Evolutionary conservation across 495 filamentous ascomycete genomes (phyloP).

Genomic region (Annulohypoxylon stygium): DNA sequence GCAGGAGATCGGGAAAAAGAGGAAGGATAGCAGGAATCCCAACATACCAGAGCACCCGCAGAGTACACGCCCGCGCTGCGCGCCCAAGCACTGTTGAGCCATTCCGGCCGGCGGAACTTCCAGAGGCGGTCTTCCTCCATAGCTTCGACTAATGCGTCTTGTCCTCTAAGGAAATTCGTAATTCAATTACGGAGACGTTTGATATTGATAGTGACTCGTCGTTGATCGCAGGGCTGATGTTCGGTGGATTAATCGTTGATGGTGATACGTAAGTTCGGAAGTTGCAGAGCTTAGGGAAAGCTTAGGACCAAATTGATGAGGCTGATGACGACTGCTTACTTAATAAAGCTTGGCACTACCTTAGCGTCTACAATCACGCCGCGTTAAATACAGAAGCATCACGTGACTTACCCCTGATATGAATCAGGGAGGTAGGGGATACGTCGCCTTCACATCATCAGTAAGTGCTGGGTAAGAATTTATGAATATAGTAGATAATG

Average conservation of each 20-base stretch:
- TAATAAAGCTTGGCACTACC: conserved; percentile 18
- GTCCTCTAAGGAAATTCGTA: neutral
- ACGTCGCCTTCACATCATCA: conserved; percentile 1
- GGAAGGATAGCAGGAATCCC: neutral
- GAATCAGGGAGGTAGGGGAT: neutral
- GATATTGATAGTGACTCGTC: neutral
- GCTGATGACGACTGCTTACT: conserved; percentile 37
- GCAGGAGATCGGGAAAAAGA: neutral
- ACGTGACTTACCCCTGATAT: conserved; percentile 13
- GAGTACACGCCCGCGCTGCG: conserved; percentile 85
- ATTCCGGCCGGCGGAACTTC: conserved; percentile 84
- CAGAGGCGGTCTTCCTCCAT: conserved; percentile 78
- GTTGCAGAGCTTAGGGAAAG: conserved; percentile 16
- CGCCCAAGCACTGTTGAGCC: conserved; percentile 88
- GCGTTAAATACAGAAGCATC: neutral
- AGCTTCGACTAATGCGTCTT: conserved; percentile 7
- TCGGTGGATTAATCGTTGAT: neutral
- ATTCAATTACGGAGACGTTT: neutral
- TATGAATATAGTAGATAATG: neutral
- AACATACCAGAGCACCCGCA: conserved; percentile 85
- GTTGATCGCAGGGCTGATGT: neutral
- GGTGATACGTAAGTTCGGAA: neutral
- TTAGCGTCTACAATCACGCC: neutral
- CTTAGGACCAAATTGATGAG: conserved; percentile 15
- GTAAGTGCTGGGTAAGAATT: neutral